Percentiles rank a stretch among this genome's conserved stretches.
Evolutionary conservation across 148 eudicot genomes (phyloP).

Genomic region (Rhododendron ovatum): DNA sequence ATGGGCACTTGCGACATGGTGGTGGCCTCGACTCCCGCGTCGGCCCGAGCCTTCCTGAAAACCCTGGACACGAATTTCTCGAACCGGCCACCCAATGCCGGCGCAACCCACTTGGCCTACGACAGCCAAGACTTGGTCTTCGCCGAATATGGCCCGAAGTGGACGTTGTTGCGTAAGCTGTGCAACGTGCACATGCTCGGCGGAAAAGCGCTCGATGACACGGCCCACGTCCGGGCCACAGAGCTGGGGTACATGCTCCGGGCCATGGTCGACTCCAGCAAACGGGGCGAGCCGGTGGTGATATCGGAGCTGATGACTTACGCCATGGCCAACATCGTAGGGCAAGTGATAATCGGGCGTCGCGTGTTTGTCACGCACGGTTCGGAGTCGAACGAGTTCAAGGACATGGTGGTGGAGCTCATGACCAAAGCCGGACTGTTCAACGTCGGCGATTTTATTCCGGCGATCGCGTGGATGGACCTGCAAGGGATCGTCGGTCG

Average conservation of each 20-base stretch:
- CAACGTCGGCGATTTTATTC: slow-evolving; percentile 24
- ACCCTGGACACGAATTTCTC: slow-evolving; percentile 23
- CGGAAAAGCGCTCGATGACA: slow-evolving; percentile 18
- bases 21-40: slow-evolving; percentile 26
- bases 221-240: slow-evolving; percentile 6
- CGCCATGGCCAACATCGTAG: slow-evolving; percentile 25
- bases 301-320: slow-evolving; percentile 16
- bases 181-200: slow-evolving; percentile 29
- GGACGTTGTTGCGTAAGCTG: slow-evolving; percentile 22
- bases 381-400: slow-evolving; percentile 17
- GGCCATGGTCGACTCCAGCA: slow-evolving; percentile 4
- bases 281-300: slow-evolving; percentile 11
- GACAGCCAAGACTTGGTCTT: slow-evolving; percentile 24
- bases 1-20: slow-evolving; percentile 23
- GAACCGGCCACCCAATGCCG: slow-evolving; percentile 24
- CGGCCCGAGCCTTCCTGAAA: slow-evolving; percentile 24
- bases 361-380: slow-evolving; percentile 23
- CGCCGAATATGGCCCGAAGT: slow-evolving; percentile 21
- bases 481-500: slow-evolving; percentile 25
- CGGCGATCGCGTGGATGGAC: slow-evolving; percentile 26
- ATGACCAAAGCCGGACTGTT: slow-evolving; percentile 22
- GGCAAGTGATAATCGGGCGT: slow-evolving; percentile 15
- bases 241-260: slow-evolving; percentile 15
- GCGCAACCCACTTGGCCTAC: slow-evolving; percentile 24
- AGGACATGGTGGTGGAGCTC: slow-evolving; percentile 23